Conservation (phyloP, 345 rosid species). For the Hirschfeldia incana region DNA sequence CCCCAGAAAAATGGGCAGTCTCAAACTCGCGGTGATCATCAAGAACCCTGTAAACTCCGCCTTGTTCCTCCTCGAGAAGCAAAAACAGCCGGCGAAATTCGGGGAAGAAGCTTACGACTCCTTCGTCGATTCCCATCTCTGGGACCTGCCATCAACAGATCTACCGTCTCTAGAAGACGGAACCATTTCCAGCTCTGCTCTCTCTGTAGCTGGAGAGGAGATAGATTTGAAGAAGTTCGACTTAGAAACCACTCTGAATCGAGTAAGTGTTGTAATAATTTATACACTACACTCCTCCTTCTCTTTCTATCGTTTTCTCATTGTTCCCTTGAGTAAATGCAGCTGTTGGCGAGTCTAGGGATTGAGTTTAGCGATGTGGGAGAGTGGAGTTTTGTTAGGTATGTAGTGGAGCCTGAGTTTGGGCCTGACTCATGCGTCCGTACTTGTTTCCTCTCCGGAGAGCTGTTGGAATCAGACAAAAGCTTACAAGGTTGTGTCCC, state of each 20-base stretch:
- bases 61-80: conserved; percentile 59
- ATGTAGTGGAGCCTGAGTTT: conserved; percentile 74
- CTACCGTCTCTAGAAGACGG: conserved; percentile 36
- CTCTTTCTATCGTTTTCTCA: not conserved
- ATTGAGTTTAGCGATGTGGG: conserved; percentile 43
- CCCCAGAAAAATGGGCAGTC: conserved; percentile 43
- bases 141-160: conserved; percentile 75
- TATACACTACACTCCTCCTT: not conserved
- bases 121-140: conserved; percentile 68
- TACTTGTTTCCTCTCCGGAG: conserved; percentile 58
- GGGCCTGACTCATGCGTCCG: conserved; percentile 63
- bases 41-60: conserved; percentile 36
- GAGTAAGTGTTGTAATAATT: conserved; percentile 38
- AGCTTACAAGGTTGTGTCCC: conserved; percentile 49
- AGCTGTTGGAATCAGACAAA: conserved; percentile 34
- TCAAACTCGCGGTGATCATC: conserved; percentile 59
- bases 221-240: conserved; percentile 48
- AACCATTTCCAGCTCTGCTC: conserved; percentile 19
- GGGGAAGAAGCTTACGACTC: conserved; percentile 66
- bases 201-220: conserved; percentile 42
- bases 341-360: conserved; percentile 63
- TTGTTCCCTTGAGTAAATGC: conserved; percentile 8
- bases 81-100: conserved; percentile 60
- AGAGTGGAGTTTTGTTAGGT: conserved; percentile 63
- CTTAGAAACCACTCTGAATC: conserved; percentile 43